phyloP scores from a whole-genome alignment of 2,329 filamentous ascomycete species.

The Diaporthe amygdali region DNA sequence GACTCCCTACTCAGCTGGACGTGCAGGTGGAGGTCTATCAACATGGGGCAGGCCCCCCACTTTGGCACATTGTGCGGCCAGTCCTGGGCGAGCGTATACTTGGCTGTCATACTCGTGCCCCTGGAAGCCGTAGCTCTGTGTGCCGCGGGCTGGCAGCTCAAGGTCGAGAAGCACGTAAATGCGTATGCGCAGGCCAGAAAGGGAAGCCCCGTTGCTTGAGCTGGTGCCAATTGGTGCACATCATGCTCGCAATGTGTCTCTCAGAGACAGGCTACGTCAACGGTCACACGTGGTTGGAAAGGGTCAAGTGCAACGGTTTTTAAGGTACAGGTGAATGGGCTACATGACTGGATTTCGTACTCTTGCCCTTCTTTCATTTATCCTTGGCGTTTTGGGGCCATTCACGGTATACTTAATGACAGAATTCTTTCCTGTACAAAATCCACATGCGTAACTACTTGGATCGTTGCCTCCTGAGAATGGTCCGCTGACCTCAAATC shows the following conservation, averaged over 20 bases:
- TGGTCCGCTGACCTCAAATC: not conserved
- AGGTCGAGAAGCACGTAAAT: constrained; percentile 48
- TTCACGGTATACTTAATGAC: not conserved
- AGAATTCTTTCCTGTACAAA: not conserved
- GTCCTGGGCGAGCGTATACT: constrained; percentile 57
- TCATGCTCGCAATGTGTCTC: not conserved
- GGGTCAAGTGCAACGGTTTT: not conserved
- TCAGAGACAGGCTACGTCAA: not conserved
- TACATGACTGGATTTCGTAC: not conserved
- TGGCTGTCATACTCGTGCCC: constrained; percentile 62
- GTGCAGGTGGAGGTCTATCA: constrained; percentile 62
- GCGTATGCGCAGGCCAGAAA: constrained; percentile 40
- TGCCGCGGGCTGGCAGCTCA: constrained; percentile 49
- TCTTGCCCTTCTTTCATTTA: not conserved
- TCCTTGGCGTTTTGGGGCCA: not conserved
- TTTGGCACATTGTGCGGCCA: constrained; percentile 63
- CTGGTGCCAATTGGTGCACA: not conserved
- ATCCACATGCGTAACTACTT: not conserved
- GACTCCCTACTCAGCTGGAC: constrained; percentile 68
- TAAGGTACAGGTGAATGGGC: not conserved
- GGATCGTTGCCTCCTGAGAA: not conserved
- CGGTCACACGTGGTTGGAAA: not conserved
- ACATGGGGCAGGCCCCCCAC: constrained; percentile 57
- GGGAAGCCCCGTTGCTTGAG: constrained; percentile 34
- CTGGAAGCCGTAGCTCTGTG: constrained; percentile 56